Base-by-base conservation (phyloP, 1,139 yeast species). In the Blastobotrys apis region DNA sequence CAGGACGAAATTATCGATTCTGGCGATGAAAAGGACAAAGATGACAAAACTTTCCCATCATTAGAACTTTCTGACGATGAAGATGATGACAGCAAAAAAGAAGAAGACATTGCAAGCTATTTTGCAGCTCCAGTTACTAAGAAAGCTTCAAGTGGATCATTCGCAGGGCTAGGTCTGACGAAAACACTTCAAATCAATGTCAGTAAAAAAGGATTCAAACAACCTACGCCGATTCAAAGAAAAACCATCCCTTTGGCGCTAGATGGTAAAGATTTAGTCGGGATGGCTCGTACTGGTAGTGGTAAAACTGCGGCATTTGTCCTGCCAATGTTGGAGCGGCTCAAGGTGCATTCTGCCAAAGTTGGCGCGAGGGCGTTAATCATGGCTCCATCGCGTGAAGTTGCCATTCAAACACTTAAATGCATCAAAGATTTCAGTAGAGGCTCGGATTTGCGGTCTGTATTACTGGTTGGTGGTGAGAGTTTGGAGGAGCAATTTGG, bases 221-320 rank as follows among this genome's bases (percentile, higher is more conserved):
- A 85, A 55, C 98, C 99, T 8, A 94, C 99, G 0, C 98, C 99
- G 1, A 94, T 94, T 63, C 99, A 94, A 67, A 75, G 98, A 52
- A 90, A 90, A 62, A 82, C 98, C 2, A 86, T 94, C 47, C 98
- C 98, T 1, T 72, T 88, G 47, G 81, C 92, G 46, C 71, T 92
- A 70, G 90, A 85, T 47, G 83, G 80, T 48, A 74, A 95, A 59
- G 98, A 94, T 67, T 95, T 94, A 29, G 98, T 94, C 17, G 99
- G 97, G 59, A 94, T 94, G 96, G 99, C 99, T 17, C 77, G 97
- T 60, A 94, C 99, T 1, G 99, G 99, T 58, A 85, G 96, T 26
- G 99, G 99, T 72, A 94, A 94, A 63, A 94, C 99, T 0, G 97
- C 97, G 4, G 98, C 98, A 0, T 94, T 94, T 63, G 78, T 87